Evolutionary conservation across 495 filamentous ascomycete genomes (phyloP), one percentile per base, ranked within the genome.

Genomic region (Chlorociboria aeruginascens): DNA sequence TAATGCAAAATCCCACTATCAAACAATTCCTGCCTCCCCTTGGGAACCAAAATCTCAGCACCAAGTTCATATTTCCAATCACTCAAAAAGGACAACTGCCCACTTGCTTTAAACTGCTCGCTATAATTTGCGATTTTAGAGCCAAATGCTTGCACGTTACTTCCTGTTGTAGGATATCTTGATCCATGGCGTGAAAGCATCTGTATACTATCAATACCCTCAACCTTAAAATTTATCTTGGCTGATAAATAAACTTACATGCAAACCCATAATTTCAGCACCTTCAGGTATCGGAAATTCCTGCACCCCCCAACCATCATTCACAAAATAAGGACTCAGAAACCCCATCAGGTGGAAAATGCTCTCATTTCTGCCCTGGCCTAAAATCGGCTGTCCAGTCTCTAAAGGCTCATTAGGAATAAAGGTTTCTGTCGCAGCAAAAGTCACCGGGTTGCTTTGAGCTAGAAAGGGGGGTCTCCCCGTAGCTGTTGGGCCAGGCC

Each of bases 111-210:
- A 3, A 65, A 73, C 14, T 73, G 78, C 32, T 63, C 70, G 13
- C 53, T 56, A 14, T 85, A 73, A 53, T 92, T 77, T 32, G 64
- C 70, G 12, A 59, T 56, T 31, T 88, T 77, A 49, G 90, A 78
- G 7, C 67, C 69, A 20, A 69, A 56, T 37, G 85, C 66, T 25
- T 79, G 64, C 30, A 61, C 57, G 37, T 61, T 64, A 60, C 86
- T 86, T 38, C 64, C 62, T 9, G 59, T 53, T 0, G 86, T 90
- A 6, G 88, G 88, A 59, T 82, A 81, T 48, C 88, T 73, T 9
- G 85, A 85, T 12, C 88, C 88, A 65, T 95, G 88, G 13, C 88
- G 74, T 7, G 83, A 83, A 43, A 95, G 71, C 25, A 87, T 63
- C 56, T 89, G 79, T 8, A 71, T 83, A 12, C 8, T 6, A 38